phyloP scores from a whole-genome alignment of 805 yeast genomes.

The Cyberlindnera xylosilytica region DNA sequence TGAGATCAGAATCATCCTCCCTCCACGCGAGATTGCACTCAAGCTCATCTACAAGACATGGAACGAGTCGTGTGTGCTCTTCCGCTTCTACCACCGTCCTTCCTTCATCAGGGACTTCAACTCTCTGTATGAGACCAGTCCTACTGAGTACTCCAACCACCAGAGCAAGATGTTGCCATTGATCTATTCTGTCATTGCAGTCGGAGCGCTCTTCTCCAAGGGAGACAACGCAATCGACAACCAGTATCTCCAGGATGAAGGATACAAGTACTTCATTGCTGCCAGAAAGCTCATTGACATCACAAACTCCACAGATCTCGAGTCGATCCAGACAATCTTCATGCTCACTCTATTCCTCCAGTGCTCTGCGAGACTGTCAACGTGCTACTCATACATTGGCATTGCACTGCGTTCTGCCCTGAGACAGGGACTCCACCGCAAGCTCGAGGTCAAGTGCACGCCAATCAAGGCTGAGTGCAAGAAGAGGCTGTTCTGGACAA shows the following conservation, averaged over 20 bases:
- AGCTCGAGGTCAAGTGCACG: constrained; percentile 44
- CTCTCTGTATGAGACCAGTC: constrained; percentile 73
- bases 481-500: constrained; percentile 83
- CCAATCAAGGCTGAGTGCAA: constrained; percentile 81
- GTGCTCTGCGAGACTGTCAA: constrained; percentile 83
- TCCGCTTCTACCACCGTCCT: constrained; percentile 85
- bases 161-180: constrained; percentile 81
- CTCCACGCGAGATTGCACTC: constrained; percentile 72
- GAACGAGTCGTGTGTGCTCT: constrained; percentile 81
- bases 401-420: constrained; percentile 83
- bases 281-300: constrained; percentile 83
- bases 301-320: constrained; percentile 79
- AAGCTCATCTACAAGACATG: constrained; percentile 75
- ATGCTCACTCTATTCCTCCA: constrained; percentile 85
- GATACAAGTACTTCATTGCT: constrained; percentile 79
- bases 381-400: constrained; percentile 90
- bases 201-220: constrained; percentile 72
- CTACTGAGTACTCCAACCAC: constrained; percentile 67
- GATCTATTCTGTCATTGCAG: constrained; percentile 81
- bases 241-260: constrained; percentile 51
- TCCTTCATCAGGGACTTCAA: constrained; percentile 74
- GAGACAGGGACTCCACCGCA: constrained; percentile 80
- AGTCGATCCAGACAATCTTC: constrained; percentile 80
- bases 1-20: constrained; percentile 59
- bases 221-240: constrained; percentile 30